A percentile compares a stretch with the other conserved stretches of the same genome.
Conservation (phyloP, 2,329 filamentous ascomycete genomes). For the Epichloe coenophiala region DNA sequence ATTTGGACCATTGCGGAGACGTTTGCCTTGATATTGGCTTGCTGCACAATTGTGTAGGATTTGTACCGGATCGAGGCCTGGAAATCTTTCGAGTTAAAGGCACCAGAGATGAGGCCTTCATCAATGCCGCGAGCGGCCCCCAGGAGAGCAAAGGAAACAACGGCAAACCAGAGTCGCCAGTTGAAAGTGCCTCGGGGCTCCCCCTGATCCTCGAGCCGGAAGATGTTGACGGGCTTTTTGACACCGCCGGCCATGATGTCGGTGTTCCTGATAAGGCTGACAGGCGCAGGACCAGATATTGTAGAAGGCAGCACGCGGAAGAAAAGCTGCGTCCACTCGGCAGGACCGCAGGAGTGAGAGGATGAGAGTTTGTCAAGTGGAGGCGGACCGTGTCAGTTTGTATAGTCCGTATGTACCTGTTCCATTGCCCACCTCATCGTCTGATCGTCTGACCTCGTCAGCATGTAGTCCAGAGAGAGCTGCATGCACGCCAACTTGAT, state of each 20-base stretch:
- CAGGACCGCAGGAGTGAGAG: not conserved
- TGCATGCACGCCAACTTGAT: too few species aligned
- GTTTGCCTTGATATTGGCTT: conserved; percentile 60
- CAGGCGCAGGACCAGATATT: not conserved
- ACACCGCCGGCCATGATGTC: conserved; percentile 34
- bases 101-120: conserved; percentile 64
- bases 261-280: not conserved
- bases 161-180: conserved; percentile 66
- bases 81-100: conserved; percentile 54
- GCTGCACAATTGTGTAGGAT: conserved; percentile 35
- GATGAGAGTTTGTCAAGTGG: not conserved
- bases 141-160: conserved; percentile 60
- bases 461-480: too few species aligned
- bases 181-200: conserved; percentile 62
- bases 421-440: too few species aligned
- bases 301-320: not conserved
- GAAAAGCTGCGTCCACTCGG: not conserved
- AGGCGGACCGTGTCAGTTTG: not conserved
- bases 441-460: too few species aligned
- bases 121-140: conserved; percentile 69
- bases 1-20: conserved; percentile 74
- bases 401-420: not conserved
- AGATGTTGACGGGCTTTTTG: conserved; percentile 48
- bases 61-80: conserved; percentile 43
- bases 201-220: conserved; percentile 48